Evolutionary conservation across 1,139 yeast genomes (phyloP).

Genomic region (Scheffersomyces stambukii): DNA sequence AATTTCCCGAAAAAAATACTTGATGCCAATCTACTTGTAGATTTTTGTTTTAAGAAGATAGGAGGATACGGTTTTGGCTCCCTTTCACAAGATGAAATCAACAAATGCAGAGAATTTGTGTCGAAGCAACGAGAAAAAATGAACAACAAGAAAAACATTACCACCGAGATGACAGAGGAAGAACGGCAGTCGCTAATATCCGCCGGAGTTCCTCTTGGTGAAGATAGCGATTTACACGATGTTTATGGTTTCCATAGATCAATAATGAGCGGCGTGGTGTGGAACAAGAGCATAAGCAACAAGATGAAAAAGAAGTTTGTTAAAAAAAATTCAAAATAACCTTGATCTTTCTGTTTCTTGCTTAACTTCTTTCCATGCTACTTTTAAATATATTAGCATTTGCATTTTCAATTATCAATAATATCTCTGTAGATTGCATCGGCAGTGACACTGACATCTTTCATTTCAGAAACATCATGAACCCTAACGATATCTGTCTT

Average conservation of each 20-base stretch:
- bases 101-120: constrained; percentile 73
- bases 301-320: constrained; percentile 44
- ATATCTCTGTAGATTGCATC: constrained; percentile 67
- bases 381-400: constrained; percentile 1
- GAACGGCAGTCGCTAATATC: constrained; percentile 23
- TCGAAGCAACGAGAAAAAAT: constrained; percentile 50
- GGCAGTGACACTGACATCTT: constrained; percentile 61
- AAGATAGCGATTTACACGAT: constrained; percentile 37
- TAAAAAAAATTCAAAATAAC: constrained; percentile 15
- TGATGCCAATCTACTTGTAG: constrained; percentile 69
- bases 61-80: constrained; percentile 68
- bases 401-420: constrained; percentile 1
- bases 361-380: background rate
- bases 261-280: constrained; percentile 52
- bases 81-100: constrained; percentile 76
- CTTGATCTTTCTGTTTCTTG: background rate
- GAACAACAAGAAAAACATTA: constrained; percentile 34
- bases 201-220: too few relatives aligned
- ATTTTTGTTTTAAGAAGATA: constrained; percentile 68
- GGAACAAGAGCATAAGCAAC: constrained; percentile 53
- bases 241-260: constrained; percentile 48
- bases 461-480: constrained; percentile 72
- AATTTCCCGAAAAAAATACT: constrained; percentile 69
- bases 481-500: constrained; percentile 83
- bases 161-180: constrained; percentile 37